These are phyloP conservation scores for Colletotrichum orbiculare DNA, from an alignment of 2,329 filamentous ascomycete genomes.

Conservation along the genomic window DNA sequence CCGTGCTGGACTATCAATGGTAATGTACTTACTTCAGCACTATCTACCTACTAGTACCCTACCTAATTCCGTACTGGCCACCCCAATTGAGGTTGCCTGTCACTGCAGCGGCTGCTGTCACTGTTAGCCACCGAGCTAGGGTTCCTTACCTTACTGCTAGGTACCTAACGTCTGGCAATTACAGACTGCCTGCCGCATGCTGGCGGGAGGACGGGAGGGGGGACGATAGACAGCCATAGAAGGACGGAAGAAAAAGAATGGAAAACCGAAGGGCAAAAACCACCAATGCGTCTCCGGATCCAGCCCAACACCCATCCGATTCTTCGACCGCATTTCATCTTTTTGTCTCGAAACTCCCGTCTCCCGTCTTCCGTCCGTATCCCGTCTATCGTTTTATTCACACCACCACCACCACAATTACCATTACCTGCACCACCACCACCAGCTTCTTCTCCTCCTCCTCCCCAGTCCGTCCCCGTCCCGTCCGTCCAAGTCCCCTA, in stretches of 20 bases:
- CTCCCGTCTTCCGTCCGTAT: constrained; percentile 6
- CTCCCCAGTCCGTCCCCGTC: constrained; percentile 14
- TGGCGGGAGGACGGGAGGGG: constrained; percentile 19
- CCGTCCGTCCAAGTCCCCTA: constrained; percentile 2
- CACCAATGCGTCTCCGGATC: constrained; percentile 24
- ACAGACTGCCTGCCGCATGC: constrained; percentile 7
- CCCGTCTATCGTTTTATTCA: background rate
- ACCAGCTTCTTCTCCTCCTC: constrained; percentile 17
- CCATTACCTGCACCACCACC: too few species aligned
- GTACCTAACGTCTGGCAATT: too few species aligned
- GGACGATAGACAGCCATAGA: background rate
- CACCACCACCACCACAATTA: too few species aligned
- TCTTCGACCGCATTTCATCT: constrained; percentile 23
- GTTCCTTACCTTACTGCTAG: constrained; percentile 2
- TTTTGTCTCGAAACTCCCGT: constrained; percentile 32
- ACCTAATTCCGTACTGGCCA: too few species aligned
- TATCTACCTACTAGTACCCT: too few species aligned
- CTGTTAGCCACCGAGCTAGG: constrained; percentile 6
- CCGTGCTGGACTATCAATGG: background rate
- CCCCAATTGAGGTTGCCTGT: background rate
- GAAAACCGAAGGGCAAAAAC: constrained; percentile 22
- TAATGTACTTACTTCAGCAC: too few species aligned
- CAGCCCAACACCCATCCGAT: constrained; percentile 30
- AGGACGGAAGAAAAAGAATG: constrained; percentile 22
- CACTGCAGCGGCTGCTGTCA: constrained; percentile 7